phyloP scores from a whole-genome alignment of 306 rosid species.

The Quercus ilex region DNA sequence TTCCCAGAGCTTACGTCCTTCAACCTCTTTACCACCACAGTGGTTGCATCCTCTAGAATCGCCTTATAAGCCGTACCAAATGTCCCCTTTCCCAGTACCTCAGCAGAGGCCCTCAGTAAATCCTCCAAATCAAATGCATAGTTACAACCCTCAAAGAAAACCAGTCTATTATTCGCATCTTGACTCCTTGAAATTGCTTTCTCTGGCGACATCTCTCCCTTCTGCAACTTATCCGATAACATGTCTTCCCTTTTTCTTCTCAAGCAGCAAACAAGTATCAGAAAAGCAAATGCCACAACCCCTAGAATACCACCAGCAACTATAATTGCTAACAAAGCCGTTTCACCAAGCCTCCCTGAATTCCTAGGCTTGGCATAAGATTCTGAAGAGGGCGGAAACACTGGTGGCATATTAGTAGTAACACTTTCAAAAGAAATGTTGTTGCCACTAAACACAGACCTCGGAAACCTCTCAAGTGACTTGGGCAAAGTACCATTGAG shows the following conservation, averaged over 20 bases:
- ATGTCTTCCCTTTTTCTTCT: slow-evolving; percentile 39
- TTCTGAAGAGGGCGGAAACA: slow-evolving; percentile 28
- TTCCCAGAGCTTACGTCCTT: slow-evolving; percentile 73
- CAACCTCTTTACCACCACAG: slow-evolving; percentile 82
- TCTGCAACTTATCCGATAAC: slow-evolving; percentile 53
- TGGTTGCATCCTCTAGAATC: slow-evolving; percentile 66
- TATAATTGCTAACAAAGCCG: slow-evolving; percentile 51
- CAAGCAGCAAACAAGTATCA: slow-evolving; percentile 51
- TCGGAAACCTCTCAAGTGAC: slow-evolving; percentile 62
- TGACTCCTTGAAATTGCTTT: slow-evolving; percentile 63
- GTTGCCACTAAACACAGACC: slow-evolving; percentile 59
- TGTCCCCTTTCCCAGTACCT: slow-evolving; percentile 87
- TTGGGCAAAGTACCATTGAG: slow-evolving; percentile 58
- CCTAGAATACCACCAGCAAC: slow-evolving; percentile 52
- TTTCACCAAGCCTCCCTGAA: slow-evolving; percentile 46
- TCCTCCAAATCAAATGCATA: slow-evolving; percentile 93
- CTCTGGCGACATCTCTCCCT: slow-evolving; percentile 83
- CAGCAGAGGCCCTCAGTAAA: slow-evolving; percentile 89
- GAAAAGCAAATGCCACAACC: slow-evolving; percentile 44
- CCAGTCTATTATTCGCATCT: slow-evolving; percentile 67
- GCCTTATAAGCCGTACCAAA: slow-evolving; percentile 89
- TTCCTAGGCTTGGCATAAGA: slow-evolving; percentile 29
- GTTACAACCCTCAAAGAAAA: slow-evolving; percentile 76
- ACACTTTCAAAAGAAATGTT: slow-evolving; percentile 37
- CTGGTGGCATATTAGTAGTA: slow-evolving; percentile 34